These are phyloP conservation scores for Claviceps sp. DNA, from an alignment of 2,329 filamentous ascomycete genomes.

Conservation along the genomic window DNA sequence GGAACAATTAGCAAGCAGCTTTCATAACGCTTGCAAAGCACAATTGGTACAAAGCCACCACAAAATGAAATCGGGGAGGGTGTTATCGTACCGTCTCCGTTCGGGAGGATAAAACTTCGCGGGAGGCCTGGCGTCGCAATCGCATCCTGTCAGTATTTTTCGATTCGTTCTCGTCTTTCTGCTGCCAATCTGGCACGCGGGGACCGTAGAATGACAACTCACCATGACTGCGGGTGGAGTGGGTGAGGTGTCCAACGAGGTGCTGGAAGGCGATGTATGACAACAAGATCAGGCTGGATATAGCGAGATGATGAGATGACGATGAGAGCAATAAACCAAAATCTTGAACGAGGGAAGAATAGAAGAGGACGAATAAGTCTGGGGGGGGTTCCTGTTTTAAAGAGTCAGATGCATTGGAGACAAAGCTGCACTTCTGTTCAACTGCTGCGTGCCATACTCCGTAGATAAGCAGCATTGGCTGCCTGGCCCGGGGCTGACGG, in stretches of 20 bases:
- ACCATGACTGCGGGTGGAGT: neutral
- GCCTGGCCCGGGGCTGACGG: no score
- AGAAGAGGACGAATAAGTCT: no score
- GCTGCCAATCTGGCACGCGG: neutral
- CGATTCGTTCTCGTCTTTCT: neutral
- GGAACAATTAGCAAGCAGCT: slow-evolving; percentile 11
- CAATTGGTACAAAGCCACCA: neutral
- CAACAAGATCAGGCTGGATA: no score
- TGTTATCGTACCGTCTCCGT: slow-evolving; percentile 20
- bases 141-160: neutral
- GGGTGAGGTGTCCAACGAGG: neutral
- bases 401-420: no score
- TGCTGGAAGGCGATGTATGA: neutral
- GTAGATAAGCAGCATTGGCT: no score
- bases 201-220: neutral
- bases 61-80: neutral
- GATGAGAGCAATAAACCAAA: no score
- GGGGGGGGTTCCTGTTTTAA: no score
- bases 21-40: neutral
- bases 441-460: no score
- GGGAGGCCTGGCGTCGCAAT: slow-evolving; percentile 13
- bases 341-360: no score
- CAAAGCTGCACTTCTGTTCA: no score
- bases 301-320: no score
- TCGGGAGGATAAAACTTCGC: slow-evolving; percentile 16